Conservation (phyloP, 2,329 filamentous ascomycete species). For the Botryotinia calthae region DNA sequence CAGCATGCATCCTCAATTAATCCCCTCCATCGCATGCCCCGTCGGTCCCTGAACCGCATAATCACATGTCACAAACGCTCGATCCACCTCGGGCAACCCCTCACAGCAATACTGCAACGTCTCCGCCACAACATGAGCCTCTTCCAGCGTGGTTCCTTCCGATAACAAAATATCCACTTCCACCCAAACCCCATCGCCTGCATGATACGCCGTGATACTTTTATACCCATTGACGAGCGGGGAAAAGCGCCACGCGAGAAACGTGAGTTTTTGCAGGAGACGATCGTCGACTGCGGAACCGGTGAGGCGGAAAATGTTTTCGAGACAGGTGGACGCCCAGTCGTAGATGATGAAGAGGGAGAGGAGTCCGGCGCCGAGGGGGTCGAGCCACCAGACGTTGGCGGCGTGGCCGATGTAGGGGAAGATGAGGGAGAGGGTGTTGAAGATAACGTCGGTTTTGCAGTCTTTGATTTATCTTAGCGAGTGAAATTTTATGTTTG, state of each 20-base stretch:
- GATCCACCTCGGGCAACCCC: conserved; percentile 41
- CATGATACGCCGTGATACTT: conserved; percentile 53
- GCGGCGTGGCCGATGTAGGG: conserved; percentile 56
- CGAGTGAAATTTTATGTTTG: background rate
- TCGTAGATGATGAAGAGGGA: conserved; percentile 67
- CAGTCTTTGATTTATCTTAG: conserved; percentile 44
- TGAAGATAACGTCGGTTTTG: conserved; percentile 61
- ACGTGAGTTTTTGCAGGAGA: conserved; percentile 53
- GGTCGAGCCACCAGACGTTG: conserved; percentile 63
- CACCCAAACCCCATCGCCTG: conserved; percentile 58
- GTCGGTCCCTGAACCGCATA: conserved; percentile 34
- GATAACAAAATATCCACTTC: conserved; percentile 57
- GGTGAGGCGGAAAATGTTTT: conserved; percentile 55
- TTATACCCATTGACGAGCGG: conserved; percentile 51
- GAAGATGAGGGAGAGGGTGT: conserved; percentile 58
- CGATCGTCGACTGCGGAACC: conserved; percentile 51
- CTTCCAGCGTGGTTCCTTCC: conserved; percentile 48
- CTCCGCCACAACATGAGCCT: conserved; percentile 56
- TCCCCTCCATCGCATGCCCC: conserved; percentile 30
- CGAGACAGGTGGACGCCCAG: conserved; percentile 59
- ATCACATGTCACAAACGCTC: conserved; percentile 41
- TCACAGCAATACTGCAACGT: conserved; percentile 60
- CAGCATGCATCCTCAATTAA: background rate
- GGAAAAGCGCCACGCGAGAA: conserved; percentile 53
- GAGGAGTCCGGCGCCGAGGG: conserved; percentile 55